Percentiles rank a stretch among this genome's conserved stretches.
These are phyloP conservation scores for Amylocystis lapponica DNA, from an alignment of 768 basidiomycete species.

Conservation along the genomic window DNA sequence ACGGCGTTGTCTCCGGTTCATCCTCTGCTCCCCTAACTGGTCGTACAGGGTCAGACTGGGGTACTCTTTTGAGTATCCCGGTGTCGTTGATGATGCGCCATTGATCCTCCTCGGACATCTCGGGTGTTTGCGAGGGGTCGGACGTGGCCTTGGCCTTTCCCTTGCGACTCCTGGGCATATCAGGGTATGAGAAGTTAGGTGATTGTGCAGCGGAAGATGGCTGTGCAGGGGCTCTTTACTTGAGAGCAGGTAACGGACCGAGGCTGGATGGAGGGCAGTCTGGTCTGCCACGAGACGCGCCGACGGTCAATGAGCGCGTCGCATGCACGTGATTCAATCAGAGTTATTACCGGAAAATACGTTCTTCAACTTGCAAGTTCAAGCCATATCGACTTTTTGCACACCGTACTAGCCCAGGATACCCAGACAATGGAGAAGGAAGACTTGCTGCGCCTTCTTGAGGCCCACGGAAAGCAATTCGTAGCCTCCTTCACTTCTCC, in stretches of 20 bases:
- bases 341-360: too few species aligned
- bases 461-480: constrained; percentile 44
- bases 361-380: too few species aligned
- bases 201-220: too few species aligned
- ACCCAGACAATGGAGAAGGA: constrained; percentile 26
- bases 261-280: neutral
- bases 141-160: neutral
- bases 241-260: neutral
- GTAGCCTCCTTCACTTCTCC: constrained; percentile 33
- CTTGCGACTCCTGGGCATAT: constrained; percentile 21
- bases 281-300: neutral
- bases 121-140: constrained; percentile 10
- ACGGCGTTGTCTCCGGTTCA: constrained; percentile 34
- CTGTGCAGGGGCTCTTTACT: neutral
- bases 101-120: constrained; percentile 71
- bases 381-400: too few species aligned
- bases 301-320: too few species aligned
- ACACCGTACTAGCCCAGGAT: too few species aligned
- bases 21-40: constrained; percentile 7
- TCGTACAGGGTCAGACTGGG: neutral
- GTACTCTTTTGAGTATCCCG: constrained; percentile 33
- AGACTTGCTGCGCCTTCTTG: constrained; percentile 33
- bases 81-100: constrained; percentile 69
- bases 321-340: too few species aligned
- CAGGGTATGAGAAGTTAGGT: too few species aligned